Percentiles rank a stretch among this genome's conserved stretches.
phyloP scores from a whole-genome alignment of 2,329 filamentous ascomycete species.

The Fusarium verrucosum region DNA sequence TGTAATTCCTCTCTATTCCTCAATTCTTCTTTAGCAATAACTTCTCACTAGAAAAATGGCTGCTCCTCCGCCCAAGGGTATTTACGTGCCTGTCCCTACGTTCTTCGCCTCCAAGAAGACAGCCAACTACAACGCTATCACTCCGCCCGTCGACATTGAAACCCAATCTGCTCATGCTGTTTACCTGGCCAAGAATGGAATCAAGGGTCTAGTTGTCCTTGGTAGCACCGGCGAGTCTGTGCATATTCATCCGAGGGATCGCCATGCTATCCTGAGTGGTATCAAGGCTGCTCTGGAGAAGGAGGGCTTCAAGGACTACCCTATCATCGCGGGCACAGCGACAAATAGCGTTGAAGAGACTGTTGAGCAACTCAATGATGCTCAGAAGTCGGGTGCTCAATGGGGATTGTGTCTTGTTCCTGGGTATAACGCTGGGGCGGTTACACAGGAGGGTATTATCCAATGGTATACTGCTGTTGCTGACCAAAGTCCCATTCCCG shows the following conservation, averaged over 20 bases:
- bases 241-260: conserved; percentile 67
- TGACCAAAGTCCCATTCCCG: conserved; percentile 64
- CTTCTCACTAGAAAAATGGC: conserved; percentile 31
- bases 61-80: conserved; percentile 59
- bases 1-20: neutral
- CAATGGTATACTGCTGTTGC: conserved; percentile 68
- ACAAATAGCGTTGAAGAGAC: conserved; percentile 71
- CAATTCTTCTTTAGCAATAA: neutral
- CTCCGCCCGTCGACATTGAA: conserved; percentile 64
- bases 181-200: conserved; percentile 67
- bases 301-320: conserved; percentile 66
- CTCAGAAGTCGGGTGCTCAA: conserved; percentile 65
- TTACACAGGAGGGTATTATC: conserved; percentile 63
- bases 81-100: conserved; percentile 70
- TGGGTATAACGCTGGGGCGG: conserved; percentile 66
- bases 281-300: conserved; percentile 64
- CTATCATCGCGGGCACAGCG: conserved; percentile 69
- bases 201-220: conserved; percentile 69
- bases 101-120: conserved; percentile 64
- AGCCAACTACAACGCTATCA: conserved; percentile 54
- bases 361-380: conserved; percentile 64
- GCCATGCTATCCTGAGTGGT: conserved; percentile 62
- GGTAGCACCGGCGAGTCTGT: conserved; percentile 73
- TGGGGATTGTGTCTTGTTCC: conserved; percentile 69
- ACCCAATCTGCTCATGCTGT: conserved; percentile 67